A percentile compares a stretch with the other conserved stretches of the same genome.
Evolutionary conservation across 495 filamentous ascomycete species (phyloP).

Genomic region (Aspergillus bridgeri): DNA sequence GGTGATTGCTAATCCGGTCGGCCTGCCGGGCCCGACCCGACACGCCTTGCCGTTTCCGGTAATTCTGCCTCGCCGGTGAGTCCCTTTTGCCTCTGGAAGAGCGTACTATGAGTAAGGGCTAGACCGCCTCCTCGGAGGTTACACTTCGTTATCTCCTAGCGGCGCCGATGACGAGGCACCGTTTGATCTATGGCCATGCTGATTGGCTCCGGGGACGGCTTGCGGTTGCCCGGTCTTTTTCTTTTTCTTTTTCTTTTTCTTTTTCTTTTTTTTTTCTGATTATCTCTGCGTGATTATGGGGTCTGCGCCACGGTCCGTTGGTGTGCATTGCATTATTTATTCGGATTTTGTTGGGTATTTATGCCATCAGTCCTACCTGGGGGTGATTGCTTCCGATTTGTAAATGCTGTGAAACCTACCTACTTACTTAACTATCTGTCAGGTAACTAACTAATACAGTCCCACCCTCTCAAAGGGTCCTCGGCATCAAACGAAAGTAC

Average conservation of each 20-base stretch:
- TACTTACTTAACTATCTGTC: too few relatives aligned
- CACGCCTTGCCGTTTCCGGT: not conserved
- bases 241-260: not conserved
- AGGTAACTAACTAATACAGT: too few relatives aligned
- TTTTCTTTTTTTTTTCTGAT: not conserved
- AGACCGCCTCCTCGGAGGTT: not conserved
- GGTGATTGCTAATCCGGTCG: not conserved
- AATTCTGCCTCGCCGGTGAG: not conserved
- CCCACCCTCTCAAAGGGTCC: too few relatives aligned
- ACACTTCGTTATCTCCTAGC: slow-evolving; percentile 18
- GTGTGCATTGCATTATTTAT: not conserved
- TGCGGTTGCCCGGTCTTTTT: not conserved
- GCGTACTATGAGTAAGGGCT: too few relatives aligned
- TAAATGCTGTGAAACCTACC: too few relatives aligned
- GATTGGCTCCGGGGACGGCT: slow-evolving; percentile 7
- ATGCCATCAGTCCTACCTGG: too few relatives aligned
- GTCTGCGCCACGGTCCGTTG: not conserved
- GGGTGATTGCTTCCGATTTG: too few relatives aligned
- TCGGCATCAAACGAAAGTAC: too few relatives aligned
- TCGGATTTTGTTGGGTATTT: too few relatives aligned
- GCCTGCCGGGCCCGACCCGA: not conserved
- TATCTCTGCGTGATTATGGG: not conserved
- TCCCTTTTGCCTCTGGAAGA: too few relatives aligned
- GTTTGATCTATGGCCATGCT: slow-evolving; percentile 19
- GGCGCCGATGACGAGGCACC: slow-evolving; percentile 14